Evolutionary conservation across 306 rosid genomes (phyloP).

Genomic region (Mimosa bimucronata): DNA sequence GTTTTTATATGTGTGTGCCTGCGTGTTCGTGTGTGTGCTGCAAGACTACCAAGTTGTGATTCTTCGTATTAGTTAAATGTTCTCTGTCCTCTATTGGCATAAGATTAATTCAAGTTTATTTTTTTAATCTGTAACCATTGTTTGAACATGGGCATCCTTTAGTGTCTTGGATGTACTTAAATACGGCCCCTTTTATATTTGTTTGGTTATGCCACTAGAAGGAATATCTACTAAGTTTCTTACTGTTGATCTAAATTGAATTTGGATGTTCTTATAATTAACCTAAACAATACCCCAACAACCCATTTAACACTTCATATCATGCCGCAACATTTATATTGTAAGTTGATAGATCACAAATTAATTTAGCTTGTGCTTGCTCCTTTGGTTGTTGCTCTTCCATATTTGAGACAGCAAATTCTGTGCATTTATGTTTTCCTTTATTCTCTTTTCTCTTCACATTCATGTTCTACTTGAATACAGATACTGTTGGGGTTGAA

Average conservation of each 20-base stretch:
- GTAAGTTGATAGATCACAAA: not conserved
- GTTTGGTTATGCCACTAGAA: not conserved
- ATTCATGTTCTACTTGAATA: slow-evolving; percentile 39
- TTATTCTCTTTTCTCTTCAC: slow-evolving; percentile 6
- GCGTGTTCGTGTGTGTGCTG: too few species aligned
- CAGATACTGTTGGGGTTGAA: slow-evolving; percentile 74
- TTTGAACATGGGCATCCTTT: not conserved
- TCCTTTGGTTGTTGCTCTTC: slow-evolving; percentile 12
- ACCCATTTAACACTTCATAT: not conserved
- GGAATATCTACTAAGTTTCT: not conserved
- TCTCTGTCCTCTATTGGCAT: not conserved
- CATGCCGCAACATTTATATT: not conserved
- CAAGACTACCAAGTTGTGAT: too few species aligned
- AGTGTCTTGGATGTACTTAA: not conserved
- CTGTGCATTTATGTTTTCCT: not conserved
- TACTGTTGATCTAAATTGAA: not conserved
- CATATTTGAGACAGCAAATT: not conserved
- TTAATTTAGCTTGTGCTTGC: not conserved
- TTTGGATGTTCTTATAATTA: not conserved
- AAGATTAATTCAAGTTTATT: not conserved
- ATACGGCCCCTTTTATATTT: not conserved
- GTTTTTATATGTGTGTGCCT: too few species aligned
- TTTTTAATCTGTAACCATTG: not conserved
- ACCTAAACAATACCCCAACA: not conserved
- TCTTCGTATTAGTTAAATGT: too few species aligned